phyloP scores from a whole-genome alignment of 2,329 filamentous ascomycete genomes.

The Calonectria ilicicola region DNA sequence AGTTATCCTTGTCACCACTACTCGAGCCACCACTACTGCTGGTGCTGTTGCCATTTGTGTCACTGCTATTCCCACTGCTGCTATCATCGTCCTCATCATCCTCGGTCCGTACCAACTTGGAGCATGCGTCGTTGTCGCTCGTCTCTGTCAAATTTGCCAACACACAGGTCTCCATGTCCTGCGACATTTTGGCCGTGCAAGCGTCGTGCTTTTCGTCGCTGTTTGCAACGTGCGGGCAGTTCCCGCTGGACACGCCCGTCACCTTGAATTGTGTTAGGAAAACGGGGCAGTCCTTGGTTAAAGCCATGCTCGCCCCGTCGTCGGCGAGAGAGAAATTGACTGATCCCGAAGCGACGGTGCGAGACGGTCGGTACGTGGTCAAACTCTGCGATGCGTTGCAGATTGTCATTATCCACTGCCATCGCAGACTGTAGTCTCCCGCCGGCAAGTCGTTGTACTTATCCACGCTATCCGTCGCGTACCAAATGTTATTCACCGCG shows the following conservation, averaged over 20 bases:
- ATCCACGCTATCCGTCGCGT: not conserved
- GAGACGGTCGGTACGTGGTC: not conserved
- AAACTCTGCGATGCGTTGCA: not conserved
- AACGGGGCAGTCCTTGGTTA: not conserved
- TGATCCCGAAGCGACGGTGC: not conserved
- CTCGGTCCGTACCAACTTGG: not conserved
- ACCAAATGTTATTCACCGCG: not conserved
- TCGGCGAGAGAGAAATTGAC: not conserved
- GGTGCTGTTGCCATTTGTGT: not conserved
- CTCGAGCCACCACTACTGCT: not conserved
- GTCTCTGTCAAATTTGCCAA: not conserved
- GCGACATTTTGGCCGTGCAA: not conserved
- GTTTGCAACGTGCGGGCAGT: not conserved
- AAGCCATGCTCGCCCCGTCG: not conserved
- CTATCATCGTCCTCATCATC: not conserved
- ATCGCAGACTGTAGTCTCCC: not conserved
- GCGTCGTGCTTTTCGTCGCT: not conserved
- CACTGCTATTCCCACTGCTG: not conserved
- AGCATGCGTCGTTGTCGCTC: not conserved
- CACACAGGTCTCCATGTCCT: not conserved
- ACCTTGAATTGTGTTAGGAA: not conserved
- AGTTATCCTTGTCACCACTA: not conserved
- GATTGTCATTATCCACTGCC: not conserved
- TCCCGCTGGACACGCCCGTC: not conserved
- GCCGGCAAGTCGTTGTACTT: not conserved